These are phyloP conservation scores for Tylopilus subfusipes DNA, from an alignment of 768 basidiomycete species.

Conservation along the genomic window DNA sequence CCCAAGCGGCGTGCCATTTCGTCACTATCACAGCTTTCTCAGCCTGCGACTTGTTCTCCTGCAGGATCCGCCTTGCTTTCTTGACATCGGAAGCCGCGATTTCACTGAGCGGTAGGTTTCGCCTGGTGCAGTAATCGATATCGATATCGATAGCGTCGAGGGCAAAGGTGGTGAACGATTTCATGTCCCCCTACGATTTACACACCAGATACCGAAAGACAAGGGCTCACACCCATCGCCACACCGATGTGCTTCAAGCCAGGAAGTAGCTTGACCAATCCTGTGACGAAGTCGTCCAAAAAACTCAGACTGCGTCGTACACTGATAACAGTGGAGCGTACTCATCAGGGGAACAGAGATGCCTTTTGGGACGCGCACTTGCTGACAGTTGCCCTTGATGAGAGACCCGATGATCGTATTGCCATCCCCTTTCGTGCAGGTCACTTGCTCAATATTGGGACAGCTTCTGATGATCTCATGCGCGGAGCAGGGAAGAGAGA, in stretches of 20 bases:
- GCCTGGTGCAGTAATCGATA: fast-evolving
- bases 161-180: not conserved
- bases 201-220: not conserved
- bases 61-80: not conserved
- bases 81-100: not conserved
- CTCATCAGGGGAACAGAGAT: not conserved
- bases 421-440: not conserved
- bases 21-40: constrained; percentile 5
- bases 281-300: not conserved
- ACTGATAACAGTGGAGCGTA: not conserved
- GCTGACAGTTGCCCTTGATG: not conserved
- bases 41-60: constrained; percentile 2
- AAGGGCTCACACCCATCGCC: not conserved
- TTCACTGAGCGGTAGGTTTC: not conserved
- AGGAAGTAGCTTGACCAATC: constrained; percentile 7
- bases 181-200: not conserved
- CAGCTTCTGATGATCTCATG: not conserved
- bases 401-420: not conserved
- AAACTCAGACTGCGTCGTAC: not conserved
- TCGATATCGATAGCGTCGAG: constrained; percentile 2
- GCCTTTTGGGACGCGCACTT: not conserved
- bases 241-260: constrained; percentile 2
- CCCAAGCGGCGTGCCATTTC: not conserved
- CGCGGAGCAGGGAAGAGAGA: constrained; percentile 1
- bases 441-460: not conserved